These are phyloP conservation scores for Terana coerulea DNA, from an alignment of 768 basidiomycete genomes.

Conservation along the genomic window DNA sequence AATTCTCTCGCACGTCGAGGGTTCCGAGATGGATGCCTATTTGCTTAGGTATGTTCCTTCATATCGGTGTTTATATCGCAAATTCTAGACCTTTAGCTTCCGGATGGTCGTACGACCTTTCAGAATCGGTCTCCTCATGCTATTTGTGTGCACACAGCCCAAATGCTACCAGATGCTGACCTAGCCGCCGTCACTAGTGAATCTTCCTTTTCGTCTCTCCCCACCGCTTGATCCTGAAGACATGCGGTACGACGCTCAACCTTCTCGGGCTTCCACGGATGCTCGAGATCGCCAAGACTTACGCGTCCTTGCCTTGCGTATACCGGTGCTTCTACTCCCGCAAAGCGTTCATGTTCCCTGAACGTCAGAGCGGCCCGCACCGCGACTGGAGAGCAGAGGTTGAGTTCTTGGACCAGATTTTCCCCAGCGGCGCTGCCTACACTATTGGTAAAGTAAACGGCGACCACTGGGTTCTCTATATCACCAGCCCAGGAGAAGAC, in stretches of 20 bases:
- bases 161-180: background rate
- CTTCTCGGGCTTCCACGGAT: constrained; percentile 93
- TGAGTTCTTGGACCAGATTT: constrained; percentile 85
- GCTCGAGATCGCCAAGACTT: constrained; percentile 80
- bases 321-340: constrained; percentile 96
- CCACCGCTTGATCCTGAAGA: constrained; percentile 96
- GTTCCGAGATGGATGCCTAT: constrained; percentile 92
- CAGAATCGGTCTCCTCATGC: too few relatives aligned
- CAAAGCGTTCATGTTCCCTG: constrained; percentile 99
- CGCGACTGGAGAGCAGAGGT: constrained; percentile 93
- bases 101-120: background rate
- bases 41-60: constrained; percentile 80
- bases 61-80: background rate
- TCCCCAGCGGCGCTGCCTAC: constrained; percentile 87
- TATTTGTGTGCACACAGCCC: too few relatives aligned
- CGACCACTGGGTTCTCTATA: constrained; percentile 97
- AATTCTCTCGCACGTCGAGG: constrained; percentile 85
- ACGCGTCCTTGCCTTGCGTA: constrained; percentile 65
- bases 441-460: constrained; percentile 97
- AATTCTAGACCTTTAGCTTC: background rate
- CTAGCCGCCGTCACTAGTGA: constrained; percentile 51
- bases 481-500: constrained; percentile 58
- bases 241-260: constrained; percentile 98
- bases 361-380: constrained; percentile 90
- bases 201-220: constrained; percentile 95